These are phyloP conservation scores for Pleurotus ostreatus DNA, from an alignment of 768 basidiomycete species.

Conservation along the genomic window DNA sequence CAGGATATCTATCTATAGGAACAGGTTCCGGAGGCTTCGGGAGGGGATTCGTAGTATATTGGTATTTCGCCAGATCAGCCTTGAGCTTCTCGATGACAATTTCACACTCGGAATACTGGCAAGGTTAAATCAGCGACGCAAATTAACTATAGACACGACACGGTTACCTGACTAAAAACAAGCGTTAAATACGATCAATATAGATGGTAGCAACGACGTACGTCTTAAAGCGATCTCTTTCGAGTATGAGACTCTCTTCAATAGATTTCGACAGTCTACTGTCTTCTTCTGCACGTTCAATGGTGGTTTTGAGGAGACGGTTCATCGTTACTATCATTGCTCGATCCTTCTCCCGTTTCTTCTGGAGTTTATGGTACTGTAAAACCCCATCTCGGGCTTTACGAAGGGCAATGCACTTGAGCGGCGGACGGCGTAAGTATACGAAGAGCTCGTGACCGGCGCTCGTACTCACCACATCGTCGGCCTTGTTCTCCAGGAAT, in stretches of 20 bases:
- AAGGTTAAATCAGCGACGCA: neutral
- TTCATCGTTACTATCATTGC: neutral
- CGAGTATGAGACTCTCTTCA: conserved; percentile 3
- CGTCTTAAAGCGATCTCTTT: conserved; percentile 1
- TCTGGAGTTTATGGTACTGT: conserved; percentile 7
- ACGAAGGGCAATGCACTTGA: conserved; percentile 22
- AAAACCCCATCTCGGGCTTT: conserved; percentile 20
- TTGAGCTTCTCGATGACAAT: conserved; percentile 33
- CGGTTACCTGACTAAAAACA: neutral
- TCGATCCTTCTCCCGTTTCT: conserved; percentile 7
- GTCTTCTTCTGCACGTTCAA: conserved; percentile 7
- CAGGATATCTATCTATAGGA: conserved; percentile 38
- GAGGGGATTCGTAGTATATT: conserved; percentile 42
- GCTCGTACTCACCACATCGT: conserved; percentile 33
- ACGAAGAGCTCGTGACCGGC: conserved; percentile 11
- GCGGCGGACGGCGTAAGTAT: conserved; percentile 9
- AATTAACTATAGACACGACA: neutral
- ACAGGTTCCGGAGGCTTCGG: conserved; percentile 55
- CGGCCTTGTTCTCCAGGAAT: conserved; percentile 43
- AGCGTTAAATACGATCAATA: neutral
- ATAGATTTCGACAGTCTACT: conserved; percentile 5
- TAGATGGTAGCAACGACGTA: conserved; percentile 4
- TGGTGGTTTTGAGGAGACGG: neutral
- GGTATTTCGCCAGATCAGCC: conserved; percentile 22
- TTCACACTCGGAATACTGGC: conserved; percentile 22